phyloP scores from a whole-genome alignment of 768 basidiomycete genomes.

The Russula brevipes region DNA sequence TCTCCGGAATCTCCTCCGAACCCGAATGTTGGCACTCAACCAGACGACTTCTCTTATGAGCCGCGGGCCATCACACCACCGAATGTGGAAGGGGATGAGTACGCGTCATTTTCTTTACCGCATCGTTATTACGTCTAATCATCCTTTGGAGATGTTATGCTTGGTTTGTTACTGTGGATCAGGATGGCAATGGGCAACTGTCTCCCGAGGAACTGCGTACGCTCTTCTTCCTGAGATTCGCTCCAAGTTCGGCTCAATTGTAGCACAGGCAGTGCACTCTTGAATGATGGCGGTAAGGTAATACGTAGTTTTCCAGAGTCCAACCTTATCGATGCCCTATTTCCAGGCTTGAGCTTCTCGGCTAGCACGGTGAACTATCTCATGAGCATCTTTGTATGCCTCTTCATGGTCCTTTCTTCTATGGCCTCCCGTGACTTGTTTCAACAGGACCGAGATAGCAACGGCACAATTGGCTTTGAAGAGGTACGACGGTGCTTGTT shows the following conservation, averaged over 20 bases:
- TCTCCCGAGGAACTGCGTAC: conserved; percentile 10
- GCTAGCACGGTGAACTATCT: conserved; percentile 4
- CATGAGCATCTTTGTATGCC: conserved; percentile 15
- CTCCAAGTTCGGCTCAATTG: neutral
- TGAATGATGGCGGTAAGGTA: conserved; percentile 2
- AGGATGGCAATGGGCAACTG: conserved; percentile 5
- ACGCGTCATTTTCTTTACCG: neutral
- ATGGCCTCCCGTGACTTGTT: neutral
- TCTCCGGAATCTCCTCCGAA: too few species aligned
- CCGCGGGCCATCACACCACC: too few species aligned
- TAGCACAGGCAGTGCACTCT: conserved; percentile 5
- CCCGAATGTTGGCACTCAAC: too few species aligned
- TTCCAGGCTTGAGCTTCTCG: conserved; percentile 9
- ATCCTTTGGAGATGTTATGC: neutral
- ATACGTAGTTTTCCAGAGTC: neutral
- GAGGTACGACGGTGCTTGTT: conserved; percentile 1
- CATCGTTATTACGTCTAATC: neutral
- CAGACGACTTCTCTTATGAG: too few species aligned
- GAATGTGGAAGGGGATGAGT: neutral
- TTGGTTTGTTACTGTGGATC: conserved; percentile 13
- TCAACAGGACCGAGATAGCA: conserved; percentile 8
- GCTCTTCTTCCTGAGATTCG: neutral
- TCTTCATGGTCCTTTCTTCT: neutral
- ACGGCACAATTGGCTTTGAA: conserved; percentile 1
- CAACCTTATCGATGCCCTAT: neutral